These are phyloP conservation scores for Cytospora chrysosperma DNA, from an alignment of 2,329 filamentous ascomycete genomes.

Conservation along the genomic window DNA sequence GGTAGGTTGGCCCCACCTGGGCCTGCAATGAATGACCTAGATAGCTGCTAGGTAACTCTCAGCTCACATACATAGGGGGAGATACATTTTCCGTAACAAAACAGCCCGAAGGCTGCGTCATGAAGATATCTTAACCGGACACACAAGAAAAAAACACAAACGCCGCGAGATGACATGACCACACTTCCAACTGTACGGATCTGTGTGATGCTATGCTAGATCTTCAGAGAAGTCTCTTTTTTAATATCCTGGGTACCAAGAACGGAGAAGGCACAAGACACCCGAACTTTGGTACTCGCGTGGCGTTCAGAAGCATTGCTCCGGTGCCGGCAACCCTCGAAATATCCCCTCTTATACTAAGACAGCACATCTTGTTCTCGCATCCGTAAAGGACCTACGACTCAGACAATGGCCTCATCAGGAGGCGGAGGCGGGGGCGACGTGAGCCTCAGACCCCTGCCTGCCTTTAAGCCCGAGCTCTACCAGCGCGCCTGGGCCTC, in stretches of 20 bases:
- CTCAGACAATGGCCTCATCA: slow-evolving; percentile 33
- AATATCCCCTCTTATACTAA: too few relatives aligned
- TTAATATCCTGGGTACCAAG: too few relatives aligned
- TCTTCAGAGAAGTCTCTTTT: too few relatives aligned
- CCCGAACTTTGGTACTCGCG: neutral
- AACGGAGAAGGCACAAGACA: neutral
- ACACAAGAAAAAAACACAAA: neutral
- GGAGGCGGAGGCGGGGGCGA: slow-evolving; percentile 26
- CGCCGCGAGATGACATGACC: neutral
- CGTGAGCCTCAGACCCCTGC: slow-evolving; percentile 38
- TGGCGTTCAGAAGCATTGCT: neutral
- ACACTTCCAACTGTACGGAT: neutral
- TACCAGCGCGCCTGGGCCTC: slow-evolving; percentile 81
- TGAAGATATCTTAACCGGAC: neutral
- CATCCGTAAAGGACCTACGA: neutral
- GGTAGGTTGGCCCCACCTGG: too few relatives aligned
- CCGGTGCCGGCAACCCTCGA: neutral
- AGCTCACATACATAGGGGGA: neutral
- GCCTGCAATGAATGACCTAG: too few relatives aligned
- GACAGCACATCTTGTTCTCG: too few relatives aligned
- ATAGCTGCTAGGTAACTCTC: neutral
- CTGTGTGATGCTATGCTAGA: neutral
- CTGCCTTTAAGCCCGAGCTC: slow-evolving; percentile 55
- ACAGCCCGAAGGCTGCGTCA: neutral
- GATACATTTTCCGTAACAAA: neutral